Base-by-base conservation (phyloP, 306 rosid species). In the Trifolium pratense region DNA sequence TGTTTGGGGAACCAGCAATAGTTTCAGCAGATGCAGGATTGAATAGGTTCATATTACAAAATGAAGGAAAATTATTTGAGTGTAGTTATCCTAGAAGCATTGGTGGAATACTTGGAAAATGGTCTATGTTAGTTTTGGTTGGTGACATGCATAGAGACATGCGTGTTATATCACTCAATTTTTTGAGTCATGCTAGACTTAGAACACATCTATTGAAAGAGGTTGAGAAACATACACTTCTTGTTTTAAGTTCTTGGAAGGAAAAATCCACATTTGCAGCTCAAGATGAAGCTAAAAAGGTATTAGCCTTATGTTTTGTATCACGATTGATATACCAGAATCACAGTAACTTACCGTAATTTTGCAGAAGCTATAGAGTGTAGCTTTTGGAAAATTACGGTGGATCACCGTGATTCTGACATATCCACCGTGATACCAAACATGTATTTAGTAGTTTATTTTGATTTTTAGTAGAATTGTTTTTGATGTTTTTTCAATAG, bases 131-230 rank as follows among this genome's bases (percentile, higher is more conserved):
- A 83, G 99, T 95, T n/a, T 51, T 92, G 2, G 99, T 91, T 10
- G 99, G 99, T 12, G 99, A 95, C 91, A 95, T 95, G 99, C 99
- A 95, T 18, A 87, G 92, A 78, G 93, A 90, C 63, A 91, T 95
- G 99, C 81, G 99, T 71, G 79, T 62, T 36, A 91, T 95, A 18
- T 87, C 99, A 0, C 90, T 95, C 63, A 95, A 95, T 59, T 95
- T 91, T 74, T 81, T 95, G 37, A 90, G 97, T 82, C 92, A 87
- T 65, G 88, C 92, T 65, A 84, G 96, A 43, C 96, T 95, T 31
- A 87, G 87, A 66, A 87, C 90, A 37, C 85, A 84, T 66, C 78
- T 95, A 2, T 63, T 95, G 62, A 86, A 75, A 77, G 99, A 95
- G 21, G 96, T 90, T 9, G 97, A 91, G 78, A 87, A 80, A 29